These are phyloP conservation scores for Hypoxylon sp. DNA, from an alignment of 2,329 filamentous ascomycete species.

Conservation along the genomic window DNA sequence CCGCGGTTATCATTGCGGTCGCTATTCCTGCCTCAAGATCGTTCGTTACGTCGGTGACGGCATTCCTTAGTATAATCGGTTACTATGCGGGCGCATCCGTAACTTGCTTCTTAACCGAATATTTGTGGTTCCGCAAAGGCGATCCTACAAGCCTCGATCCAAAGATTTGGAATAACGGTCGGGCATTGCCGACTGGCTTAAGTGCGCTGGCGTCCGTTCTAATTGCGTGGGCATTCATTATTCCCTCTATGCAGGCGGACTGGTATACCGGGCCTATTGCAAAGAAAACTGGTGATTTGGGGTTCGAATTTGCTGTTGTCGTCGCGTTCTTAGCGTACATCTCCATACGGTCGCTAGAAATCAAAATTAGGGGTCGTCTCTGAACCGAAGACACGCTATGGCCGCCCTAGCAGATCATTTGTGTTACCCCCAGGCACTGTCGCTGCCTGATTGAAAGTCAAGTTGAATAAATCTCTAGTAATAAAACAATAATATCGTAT, in stretches of 20 bases:
- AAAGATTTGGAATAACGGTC: slow-evolving; percentile 47
- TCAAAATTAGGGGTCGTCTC: slow-evolving; percentile 40
- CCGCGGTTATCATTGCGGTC: slow-evolving; percentile 41
- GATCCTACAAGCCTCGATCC: slow-evolving; percentile 44
- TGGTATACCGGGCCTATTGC: slow-evolving; percentile 49
- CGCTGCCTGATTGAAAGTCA: not conserved
- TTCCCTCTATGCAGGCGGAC: slow-evolving; percentile 46
- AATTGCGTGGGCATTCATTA: slow-evolving; percentile 44
- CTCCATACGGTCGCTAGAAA: slow-evolving; percentile 40
- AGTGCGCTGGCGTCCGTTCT: slow-evolving; percentile 40
- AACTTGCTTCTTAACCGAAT: slow-evolving; percentile 46
- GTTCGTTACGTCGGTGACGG: slow-evolving; percentile 39
- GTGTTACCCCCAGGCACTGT: not conserved
- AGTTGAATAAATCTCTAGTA: not conserved
- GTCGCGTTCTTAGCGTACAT: slow-evolving; percentile 43
- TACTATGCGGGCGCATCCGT: slow-evolving; percentile 46
- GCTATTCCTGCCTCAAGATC: slow-evolving; percentile 45
- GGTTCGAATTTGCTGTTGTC: slow-evolving; percentile 46
- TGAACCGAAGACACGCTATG: slow-evolving; percentile 2
- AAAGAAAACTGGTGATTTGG: slow-evolving; percentile 46
- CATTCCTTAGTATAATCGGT: slow-evolving; percentile 44
- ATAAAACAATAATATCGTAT: not conserved
- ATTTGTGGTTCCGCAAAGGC: slow-evolving; percentile 44
- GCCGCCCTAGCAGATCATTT: not conserved
- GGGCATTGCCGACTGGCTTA: slow-evolving; percentile 41